A percentile compares a stretch with the other conserved stretches of the same genome.
phyloP scores from a whole-genome alignment of 1,284 basidiomycete species.

The Ganoderma resinaceum region DNA sequence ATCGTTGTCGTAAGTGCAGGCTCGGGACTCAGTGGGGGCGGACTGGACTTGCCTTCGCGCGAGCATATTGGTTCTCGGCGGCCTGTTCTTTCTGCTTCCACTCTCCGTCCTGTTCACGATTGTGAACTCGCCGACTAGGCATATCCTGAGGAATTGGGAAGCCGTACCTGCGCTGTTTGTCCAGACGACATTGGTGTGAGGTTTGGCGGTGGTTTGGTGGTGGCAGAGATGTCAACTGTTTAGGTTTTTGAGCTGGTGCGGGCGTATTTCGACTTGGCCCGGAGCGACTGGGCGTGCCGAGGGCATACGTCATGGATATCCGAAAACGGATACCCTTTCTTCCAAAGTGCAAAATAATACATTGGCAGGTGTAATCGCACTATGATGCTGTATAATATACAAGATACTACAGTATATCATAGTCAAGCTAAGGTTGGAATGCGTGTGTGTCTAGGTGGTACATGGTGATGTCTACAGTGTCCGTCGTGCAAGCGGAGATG shows the following conservation, averaged over 20 bases:
- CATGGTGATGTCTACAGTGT: conserved; percentile 1
- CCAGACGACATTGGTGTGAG: conserved; percentile 34
- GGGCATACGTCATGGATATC: not conserved
- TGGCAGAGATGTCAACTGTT: not conserved
- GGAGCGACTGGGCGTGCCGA: not conserved
- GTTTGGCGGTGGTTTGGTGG: too few relatives aligned
- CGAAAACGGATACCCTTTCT: not conserved
- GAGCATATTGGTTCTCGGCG: conserved; percentile 42
- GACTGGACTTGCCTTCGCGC: conserved; percentile 38
- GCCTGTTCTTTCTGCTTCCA: conserved; percentile 43
- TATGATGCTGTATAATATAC: not conserved
- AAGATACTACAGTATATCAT: not conserved
- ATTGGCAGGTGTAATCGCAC: not conserved
- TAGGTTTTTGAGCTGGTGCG: not conserved
- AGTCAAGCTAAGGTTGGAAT: not conserved
- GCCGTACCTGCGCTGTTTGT: conserved; percentile 36
- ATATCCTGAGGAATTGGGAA: not conserved
- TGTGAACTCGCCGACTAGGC: not conserved
- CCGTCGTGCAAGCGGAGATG: not conserved
- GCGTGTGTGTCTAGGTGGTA: not conserved
- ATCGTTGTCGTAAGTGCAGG: not conserved
- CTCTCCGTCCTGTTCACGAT: conserved; percentile 34
- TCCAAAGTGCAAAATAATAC: not conserved
- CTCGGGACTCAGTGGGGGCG: not conserved
- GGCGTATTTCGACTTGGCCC: too few relatives aligned